Evolutionary conservation across 2,329 filamentous ascomycete species (phyloP).

Genomic region (Alternaria postmessia): DNA sequence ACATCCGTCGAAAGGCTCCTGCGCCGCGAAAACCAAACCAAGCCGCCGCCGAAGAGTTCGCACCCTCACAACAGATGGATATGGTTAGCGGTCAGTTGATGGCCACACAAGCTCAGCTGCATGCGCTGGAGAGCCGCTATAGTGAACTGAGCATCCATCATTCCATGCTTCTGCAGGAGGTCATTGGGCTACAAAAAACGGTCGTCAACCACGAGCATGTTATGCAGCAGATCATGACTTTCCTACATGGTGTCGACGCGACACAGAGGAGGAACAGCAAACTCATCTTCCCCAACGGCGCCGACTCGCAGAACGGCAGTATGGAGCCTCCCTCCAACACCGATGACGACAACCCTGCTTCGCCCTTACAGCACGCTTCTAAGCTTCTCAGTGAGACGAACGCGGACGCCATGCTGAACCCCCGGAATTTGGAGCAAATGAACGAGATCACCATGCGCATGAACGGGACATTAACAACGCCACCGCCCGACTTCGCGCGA

Average conservation of each 20-base stretch:
- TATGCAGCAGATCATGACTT: constrained; percentile 75
- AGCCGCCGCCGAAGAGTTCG: constrained; percentile 69
- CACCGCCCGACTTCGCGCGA: constrained; percentile 62
- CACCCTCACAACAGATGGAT: constrained; percentile 86
- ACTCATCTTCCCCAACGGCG: constrained; percentile 50
- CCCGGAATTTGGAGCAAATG: constrained; percentile 71
- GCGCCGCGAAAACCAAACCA: constrained; percentile 77
- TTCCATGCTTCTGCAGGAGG: constrained; percentile 69
- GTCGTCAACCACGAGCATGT: constrained; percentile 76
- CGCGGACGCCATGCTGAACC: constrained; percentile 70
- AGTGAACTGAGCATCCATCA: constrained; percentile 76
- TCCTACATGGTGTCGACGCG: constrained; percentile 70
- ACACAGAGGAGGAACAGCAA: constrained; percentile 69
- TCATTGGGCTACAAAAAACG: constrained; percentile 72
- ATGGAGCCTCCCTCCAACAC: constrained; percentile 54
- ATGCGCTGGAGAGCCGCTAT: constrained; percentile 84
- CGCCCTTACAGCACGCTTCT: constrained; percentile 72
- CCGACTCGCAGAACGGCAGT: constrained; percentile 54
- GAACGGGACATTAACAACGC: constrained; percentile 64
- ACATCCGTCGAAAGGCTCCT: constrained; percentile 93
- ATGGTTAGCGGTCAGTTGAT: constrained; percentile 87
- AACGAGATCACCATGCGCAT: constrained; percentile 65
- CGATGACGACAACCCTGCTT: constrained; percentile 70
- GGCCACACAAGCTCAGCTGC: constrained; percentile 91
- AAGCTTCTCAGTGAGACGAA: constrained; percentile 72